Conservation (phyloP, 2,329 filamentous ascomycete species). For the Xylariaceae sp. region DNA sequence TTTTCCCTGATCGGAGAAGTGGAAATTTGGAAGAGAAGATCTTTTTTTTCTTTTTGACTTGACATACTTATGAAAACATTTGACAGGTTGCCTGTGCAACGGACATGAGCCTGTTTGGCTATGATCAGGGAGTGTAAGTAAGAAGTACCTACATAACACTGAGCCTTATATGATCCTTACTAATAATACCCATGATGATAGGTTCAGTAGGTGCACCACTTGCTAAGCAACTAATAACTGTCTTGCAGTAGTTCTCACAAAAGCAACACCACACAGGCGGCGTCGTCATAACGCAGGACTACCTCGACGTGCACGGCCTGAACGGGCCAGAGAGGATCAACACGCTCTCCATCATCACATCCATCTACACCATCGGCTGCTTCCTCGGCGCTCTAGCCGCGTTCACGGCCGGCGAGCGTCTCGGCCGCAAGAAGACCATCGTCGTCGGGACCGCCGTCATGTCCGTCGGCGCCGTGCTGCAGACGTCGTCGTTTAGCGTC, state of each 20-base stretch:
- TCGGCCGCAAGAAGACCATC: slow-evolving; percentile 40
- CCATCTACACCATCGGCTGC: slow-evolving; percentile 37
- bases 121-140: slow-evolving; percentile 47
- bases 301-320: slow-evolving; percentile 43
- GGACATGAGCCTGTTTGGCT: slow-evolving; percentile 30
- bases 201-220: no score
- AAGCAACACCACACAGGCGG: slow-evolving; percentile 27
- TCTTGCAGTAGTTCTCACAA: not conserved
- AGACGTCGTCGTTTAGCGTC: slow-evolving; percentile 25
- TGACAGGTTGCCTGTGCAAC: slow-evolving; percentile 26
- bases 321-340: slow-evolving; percentile 33
- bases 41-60: not conserved
- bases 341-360: slow-evolving; percentile 42
- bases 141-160: not conserved
- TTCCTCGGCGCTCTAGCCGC: slow-evolving; percentile 37
- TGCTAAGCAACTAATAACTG: no score
- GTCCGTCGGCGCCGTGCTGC: slow-evolving; percentile 28
- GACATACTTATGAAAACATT: not conserved
- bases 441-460: slow-evolving; percentile 39
- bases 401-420: slow-evolving; percentile 36
- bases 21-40: no score
- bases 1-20: no score
- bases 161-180: no score
- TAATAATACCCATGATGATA: no score
- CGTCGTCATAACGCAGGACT: slow-evolving; percentile 48